phyloP scores from a whole-genome alignment of 75 land plant genomes.

The Azolla pinnata region DNA sequence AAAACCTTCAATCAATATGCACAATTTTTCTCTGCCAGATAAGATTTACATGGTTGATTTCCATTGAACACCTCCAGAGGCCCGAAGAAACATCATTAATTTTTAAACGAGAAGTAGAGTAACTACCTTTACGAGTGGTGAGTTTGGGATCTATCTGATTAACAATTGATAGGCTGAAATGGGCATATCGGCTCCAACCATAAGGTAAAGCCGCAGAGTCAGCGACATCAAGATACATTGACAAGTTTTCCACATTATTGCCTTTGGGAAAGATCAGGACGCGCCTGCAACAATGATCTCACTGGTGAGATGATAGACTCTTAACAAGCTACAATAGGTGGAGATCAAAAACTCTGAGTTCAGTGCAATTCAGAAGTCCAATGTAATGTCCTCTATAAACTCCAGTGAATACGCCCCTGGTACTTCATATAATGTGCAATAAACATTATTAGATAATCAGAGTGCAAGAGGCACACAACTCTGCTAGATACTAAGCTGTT shows the following conservation, averaged over 20 bases:
- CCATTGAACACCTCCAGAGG: too few relatives aligned
- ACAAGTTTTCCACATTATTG: constrained; percentile 55
- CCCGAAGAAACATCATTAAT: too few relatives aligned
- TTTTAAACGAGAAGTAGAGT: too few relatives aligned
- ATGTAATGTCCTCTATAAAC: too few relatives aligned
- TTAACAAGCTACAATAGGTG: not conserved
- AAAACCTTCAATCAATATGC: too few relatives aligned
- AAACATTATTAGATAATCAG: not conserved
- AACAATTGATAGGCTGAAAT: constrained; percentile 51
- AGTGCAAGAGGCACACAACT: not conserved
- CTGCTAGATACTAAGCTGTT: too few relatives aligned
- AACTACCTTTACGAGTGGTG: constrained; percentile 57
- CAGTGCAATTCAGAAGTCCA: too few relatives aligned
- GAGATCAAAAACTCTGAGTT: too few relatives aligned
- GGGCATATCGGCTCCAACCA: constrained; percentile 68
- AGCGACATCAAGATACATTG: constrained; percentile 64
- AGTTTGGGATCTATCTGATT: constrained; percentile 50
- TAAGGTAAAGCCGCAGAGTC: constrained; percentile 49
- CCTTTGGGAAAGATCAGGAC: constrained; percentile 56
- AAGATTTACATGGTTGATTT: too few relatives aligned
- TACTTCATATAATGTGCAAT: too few relatives aligned
- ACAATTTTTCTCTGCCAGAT: too few relatives aligned
- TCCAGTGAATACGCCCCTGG: too few relatives aligned
- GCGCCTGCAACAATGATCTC: constrained; percentile 43
- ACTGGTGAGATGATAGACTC: not conserved